These are phyloP conservation scores for Aurantiochytrium sp. DNA, from an alignment of 108 stramenopile genomes.

Conservation along the genomic window DNA sequence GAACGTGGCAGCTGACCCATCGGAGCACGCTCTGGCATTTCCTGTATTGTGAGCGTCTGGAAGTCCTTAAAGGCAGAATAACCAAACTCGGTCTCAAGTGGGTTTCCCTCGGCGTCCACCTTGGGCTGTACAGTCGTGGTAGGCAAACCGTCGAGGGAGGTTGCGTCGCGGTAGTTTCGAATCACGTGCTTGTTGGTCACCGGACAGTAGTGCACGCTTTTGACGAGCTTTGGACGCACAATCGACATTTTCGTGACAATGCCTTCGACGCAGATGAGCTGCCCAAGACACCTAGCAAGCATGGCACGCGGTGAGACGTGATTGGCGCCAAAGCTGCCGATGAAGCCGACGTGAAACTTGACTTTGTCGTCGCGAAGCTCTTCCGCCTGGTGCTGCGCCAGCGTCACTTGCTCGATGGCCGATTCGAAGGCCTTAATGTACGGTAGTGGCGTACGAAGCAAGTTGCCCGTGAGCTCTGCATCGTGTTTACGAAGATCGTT, in stretches of 20 bases:
- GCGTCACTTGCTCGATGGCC: neutral
- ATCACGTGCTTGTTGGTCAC: conserved; percentile 63
- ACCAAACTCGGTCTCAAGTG: conserved; percentile 91
- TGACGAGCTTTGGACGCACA: conserved; percentile 92
- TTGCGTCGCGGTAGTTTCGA: conserved; percentile 86
- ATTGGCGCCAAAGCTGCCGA: conserved; percentile 40
- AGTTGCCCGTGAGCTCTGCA: neutral
- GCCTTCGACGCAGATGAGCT: conserved; percentile 89
- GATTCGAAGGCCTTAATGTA: neutral
- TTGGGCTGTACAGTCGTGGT: conserved; percentile 74
- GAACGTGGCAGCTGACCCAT: conserved; percentile 96
- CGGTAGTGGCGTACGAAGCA: neutral
- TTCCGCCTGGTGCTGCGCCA: neutral
- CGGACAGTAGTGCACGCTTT: conserved; percentile 91
- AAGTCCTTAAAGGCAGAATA: conserved; percentile 88
- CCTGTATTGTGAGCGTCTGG: conserved; percentile 89
- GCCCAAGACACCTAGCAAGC: conserved; percentile 26
- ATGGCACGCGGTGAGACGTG: conserved; percentile 37
- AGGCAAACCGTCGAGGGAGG: conserved; percentile 82
- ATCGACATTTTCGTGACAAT: conserved; percentile 92
- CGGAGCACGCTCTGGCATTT: conserved; percentile 75
- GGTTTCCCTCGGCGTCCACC: conserved; percentile 75
- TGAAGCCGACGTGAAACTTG: conserved; percentile 40
- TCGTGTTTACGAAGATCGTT: neutral
- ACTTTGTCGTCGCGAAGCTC: neutral